Evolutionary conservation across 345 rosid species (phyloP), one percentile per base, ranked within the genome.

Genomic region (Eucalyptus cloeziana): DNA sequence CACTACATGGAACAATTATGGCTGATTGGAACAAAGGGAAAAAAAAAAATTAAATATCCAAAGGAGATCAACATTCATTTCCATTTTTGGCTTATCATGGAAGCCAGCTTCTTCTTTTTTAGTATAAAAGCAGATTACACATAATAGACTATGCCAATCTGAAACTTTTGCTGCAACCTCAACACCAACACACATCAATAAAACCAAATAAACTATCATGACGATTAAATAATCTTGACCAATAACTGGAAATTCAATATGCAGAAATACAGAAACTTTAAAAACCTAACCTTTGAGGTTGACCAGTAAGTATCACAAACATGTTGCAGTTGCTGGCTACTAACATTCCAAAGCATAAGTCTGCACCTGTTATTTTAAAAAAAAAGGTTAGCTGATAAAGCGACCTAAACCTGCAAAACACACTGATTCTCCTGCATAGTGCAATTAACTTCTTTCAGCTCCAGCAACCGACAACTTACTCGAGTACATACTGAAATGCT

Each of bases 291-390:
- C 85, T 87, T 87, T 47, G 30, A 64, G 71, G 52, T 81, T 52
- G 44, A 69, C 45, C 52, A 44, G 88, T 47, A 67, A 22, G 50
- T 69, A 25, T 45, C 58, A 47, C 85, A 60, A 49, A 87, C 40
- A 27, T n/a, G 21, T 40, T 64, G 88, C 25, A 87, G 27, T 45
- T 87, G 85, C 60, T 40, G 43, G 81, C 49, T 22, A 90, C 92
- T 92, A 93, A 91, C 94, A 93, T 89, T 92, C 94, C 86, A 92
- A 90, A 64, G 94, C 92, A 89, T 87, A 89, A 37, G 94, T 87
- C 24, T 93, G 94, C 56, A 92, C 94, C 94, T 93, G 79, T 52
- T 3, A 52, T 52, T 52, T 8, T 3, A 52, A 52, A 52, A 52
- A 44, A 85, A 10, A 86, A 87, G 40, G 43, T 30, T 40, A 19